phyloP scores from a whole-genome alignment of 441 rosid species.

The Capsella rubella region DNA sequence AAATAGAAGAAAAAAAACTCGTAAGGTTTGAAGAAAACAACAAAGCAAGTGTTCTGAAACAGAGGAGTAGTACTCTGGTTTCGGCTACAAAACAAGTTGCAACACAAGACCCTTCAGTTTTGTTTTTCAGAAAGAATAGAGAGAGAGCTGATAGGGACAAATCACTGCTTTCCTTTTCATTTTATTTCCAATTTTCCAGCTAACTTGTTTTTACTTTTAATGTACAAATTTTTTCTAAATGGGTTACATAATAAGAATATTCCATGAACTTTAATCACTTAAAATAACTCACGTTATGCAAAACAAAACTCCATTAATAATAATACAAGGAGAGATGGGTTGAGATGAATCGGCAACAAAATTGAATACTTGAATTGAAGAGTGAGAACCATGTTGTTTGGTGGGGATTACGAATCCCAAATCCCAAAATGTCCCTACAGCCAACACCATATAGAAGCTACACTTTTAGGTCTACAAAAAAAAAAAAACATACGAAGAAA shows the following conservation, averaged over 20 bases:
- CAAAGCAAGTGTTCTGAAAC: conserved; percentile 41
- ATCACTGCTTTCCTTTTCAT: conserved; percentile 44
- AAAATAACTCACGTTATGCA: background rate
- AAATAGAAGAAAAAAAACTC: conserved; percentile 14
- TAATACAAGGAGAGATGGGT: conserved; percentile 9
- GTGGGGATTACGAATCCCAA: conserved; percentile 25
- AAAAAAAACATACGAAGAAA: background rate
- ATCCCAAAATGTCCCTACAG: conserved; percentile 45
- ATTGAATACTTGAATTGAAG: background rate
- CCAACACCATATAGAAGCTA: conserved; percentile 32
- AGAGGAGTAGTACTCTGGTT: conserved; percentile 37
- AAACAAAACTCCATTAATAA: background rate
- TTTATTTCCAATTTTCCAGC: conserved; percentile 35
- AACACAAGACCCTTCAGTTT: conserved; percentile 36
- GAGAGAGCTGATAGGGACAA: conserved; percentile 44
- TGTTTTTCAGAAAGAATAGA: conserved; percentile 40
- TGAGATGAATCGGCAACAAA: conserved; percentile 13
- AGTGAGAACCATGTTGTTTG: background rate
- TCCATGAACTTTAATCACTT: conserved; percentile 13
- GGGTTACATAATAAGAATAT: conserved; percentile 11
- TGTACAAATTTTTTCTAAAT: background rate
- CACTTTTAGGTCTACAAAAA: conserved; percentile 25
- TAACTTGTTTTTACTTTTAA: background rate
- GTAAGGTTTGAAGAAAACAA: conserved; percentile 33
- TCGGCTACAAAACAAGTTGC: conserved; percentile 41